These are phyloP conservation scores for Irpex rosettiformis DNA, from an alignment of 1,284 basidiomycete species.

Conservation along the genomic window DNA sequence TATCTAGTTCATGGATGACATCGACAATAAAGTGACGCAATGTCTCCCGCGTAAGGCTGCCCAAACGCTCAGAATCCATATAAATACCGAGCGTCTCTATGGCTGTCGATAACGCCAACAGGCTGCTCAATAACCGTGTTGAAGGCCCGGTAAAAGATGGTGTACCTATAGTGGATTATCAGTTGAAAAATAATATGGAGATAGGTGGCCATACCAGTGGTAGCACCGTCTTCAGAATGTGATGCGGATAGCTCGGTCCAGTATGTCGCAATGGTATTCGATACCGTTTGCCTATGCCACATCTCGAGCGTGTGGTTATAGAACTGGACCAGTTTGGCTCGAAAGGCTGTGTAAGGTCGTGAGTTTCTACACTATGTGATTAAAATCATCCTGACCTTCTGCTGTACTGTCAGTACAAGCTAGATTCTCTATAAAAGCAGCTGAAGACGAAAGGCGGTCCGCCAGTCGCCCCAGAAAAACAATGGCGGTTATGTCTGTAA, in stretches of 20 bases:
- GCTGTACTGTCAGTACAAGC: slow-evolving; percentile 36
- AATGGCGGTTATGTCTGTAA: slow-evolving; percentile 27
- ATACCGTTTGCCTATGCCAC: slow-evolving; percentile 46
- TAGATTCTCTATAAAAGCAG: slow-evolving; percentile 41
- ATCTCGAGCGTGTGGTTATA: slow-evolving; percentile 40
- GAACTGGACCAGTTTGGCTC: slow-evolving; percentile 33
- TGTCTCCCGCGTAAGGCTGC: neutral
- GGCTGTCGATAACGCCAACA: neutral
- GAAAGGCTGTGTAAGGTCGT: slow-evolving; percentile 38
- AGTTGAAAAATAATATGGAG: slow-evolving; percentile 36
- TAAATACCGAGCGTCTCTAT: neutral
- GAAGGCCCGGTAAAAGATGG: neutral
- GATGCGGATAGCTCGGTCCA: neutral
- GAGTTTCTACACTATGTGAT: slow-evolving; percentile 7
- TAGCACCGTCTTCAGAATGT: neutral
- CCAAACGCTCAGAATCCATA: neutral
- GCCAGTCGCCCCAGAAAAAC: slow-evolving; percentile 41
- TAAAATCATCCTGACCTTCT: slow-evolving; percentile 31
- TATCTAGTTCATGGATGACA: neutral
- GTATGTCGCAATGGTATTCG: slow-evolving; percentile 26
- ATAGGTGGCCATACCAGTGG: neutral
- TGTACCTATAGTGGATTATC: slow-evolving; percentile 3
- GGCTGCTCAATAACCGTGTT: neutral
- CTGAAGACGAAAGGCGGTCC: slow-evolving; percentile 39
- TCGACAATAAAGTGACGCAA: slow-evolving; percentile 31